phyloP scores from a whole-genome alignment of 2,329 filamentous ascomycete species.

The Mariannaea elegans region DNA sequence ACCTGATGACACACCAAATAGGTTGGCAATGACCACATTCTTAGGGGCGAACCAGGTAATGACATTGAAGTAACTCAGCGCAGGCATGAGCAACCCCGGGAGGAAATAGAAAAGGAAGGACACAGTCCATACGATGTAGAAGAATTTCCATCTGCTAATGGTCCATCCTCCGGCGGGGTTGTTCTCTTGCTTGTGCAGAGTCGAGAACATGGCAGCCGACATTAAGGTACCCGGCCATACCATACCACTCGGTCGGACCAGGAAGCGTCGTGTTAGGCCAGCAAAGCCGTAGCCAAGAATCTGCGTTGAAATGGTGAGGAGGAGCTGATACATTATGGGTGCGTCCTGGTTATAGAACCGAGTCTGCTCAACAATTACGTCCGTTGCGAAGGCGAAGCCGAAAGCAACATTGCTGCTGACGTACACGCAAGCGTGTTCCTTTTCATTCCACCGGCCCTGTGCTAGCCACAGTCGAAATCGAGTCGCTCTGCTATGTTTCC shows the following conservation, averaged over 20 bases:
- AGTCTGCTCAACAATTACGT: slow-evolving; percentile 90
- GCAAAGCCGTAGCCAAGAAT: slow-evolving; percentile 89
- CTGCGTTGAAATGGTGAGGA: slow-evolving; percentile 86
- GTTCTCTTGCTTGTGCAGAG: slow-evolving; percentile 85
- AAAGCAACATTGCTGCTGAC: slow-evolving; percentile 92
- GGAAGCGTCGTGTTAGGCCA: slow-evolving; percentile 80
- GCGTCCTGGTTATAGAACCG: slow-evolving; percentile 88
- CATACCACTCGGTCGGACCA: slow-evolving; percentile 88
- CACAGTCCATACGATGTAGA: slow-evolving; percentile 75
- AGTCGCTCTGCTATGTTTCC: slow-evolving; percentile 41
- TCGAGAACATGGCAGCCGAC: slow-evolving; percentile 89
- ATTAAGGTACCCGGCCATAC: slow-evolving; percentile 91
- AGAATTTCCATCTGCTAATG: slow-evolving; percentile 85
- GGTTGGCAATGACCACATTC: slow-evolving; percentile 84
- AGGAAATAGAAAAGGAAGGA: slow-evolving; percentile 87
- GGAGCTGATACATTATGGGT: slow-evolving; percentile 78
- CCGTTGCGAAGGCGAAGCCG: slow-evolving; percentile 88
- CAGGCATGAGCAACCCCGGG: slow-evolving; percentile 82
- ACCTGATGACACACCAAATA: slow-evolving; percentile 87
- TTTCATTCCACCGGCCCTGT: slow-evolving; percentile 86
- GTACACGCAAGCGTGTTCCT: slow-evolving; percentile 88
- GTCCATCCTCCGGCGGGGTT: slow-evolving; percentile 83
- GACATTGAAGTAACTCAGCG: slow-evolving; percentile 88
- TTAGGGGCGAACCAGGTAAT: slow-evolving; percentile 89
- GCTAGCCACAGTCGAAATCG: slow-evolving; percentile 76